A percentile compares a stretch with the other conserved stretches of the same genome.
Conservation (phyloP, 345 rosid species). For the Arabidopsis arenosa region DNA sequence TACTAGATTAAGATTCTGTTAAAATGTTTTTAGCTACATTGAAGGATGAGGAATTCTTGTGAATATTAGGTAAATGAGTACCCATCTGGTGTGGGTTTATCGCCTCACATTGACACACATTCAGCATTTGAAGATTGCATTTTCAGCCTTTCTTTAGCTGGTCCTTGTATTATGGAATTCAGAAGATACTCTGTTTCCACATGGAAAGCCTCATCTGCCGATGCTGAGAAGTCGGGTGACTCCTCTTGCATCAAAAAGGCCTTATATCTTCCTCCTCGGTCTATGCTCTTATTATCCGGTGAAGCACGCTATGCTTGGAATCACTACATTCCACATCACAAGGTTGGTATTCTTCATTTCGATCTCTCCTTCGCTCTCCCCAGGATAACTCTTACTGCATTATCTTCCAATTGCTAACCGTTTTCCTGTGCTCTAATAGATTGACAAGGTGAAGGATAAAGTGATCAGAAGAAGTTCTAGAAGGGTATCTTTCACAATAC, state of each 20-base stretch:
- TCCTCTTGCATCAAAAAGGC: conserved; percentile 60
- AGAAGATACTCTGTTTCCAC: conserved; percentile 69
- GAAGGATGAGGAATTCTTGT: conserved; percentile 23
- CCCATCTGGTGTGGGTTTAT: conserved; percentile 94
- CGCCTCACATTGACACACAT: conserved; percentile 98
- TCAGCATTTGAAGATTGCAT: conserved; percentile 92
- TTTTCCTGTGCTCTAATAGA: conserved; percentile 50
- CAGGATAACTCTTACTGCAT: background rate
- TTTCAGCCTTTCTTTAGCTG: conserved; percentile 94
- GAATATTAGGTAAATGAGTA: conserved; percentile 84
- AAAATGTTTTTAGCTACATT: background rate
- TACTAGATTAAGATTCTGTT: conserved; percentile 22
- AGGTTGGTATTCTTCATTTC: conserved; percentile 51
- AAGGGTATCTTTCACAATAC: conserved; percentile 91
- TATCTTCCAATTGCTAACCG: conserved; percentile 10
- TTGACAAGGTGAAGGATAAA: conserved; percentile 73
- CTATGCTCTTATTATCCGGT: conserved; percentile 83
- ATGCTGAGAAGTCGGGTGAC: conserved; percentile 47
- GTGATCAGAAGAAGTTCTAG: conserved; percentile 71
- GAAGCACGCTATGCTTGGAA: conserved; percentile 99
- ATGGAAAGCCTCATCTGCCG: conserved; percentile 46
- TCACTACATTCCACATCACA: conserved; percentile 97
- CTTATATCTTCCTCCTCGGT: conserved; percentile 86
- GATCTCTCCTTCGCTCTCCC: background rate
- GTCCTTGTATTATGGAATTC: conserved; percentile 98